Conservation (phyloP, 371 early-diverging fungal species). For the Syncephalastrum racemosum region DNA sequence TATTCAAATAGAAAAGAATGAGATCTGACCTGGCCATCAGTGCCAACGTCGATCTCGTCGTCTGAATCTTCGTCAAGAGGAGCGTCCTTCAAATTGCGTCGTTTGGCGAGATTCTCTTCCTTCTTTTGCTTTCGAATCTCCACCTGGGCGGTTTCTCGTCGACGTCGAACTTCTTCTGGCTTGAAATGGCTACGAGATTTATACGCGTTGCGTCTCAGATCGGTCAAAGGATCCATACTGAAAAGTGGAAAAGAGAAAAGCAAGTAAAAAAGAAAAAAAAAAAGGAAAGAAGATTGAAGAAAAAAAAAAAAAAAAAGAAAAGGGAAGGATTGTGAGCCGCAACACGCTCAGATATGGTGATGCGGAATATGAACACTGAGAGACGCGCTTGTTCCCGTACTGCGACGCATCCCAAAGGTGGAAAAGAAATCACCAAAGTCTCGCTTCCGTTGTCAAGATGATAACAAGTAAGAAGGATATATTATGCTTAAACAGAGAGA, state of each 20-base stretch:
- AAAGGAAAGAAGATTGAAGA: too few species aligned
- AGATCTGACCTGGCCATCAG: conserved; percentile 50
- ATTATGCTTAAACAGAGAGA: too few species aligned
- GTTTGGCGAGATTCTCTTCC: conserved; percentile 91
- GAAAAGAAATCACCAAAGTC: too few species aligned
- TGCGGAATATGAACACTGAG: too few species aligned
- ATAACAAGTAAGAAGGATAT: too few species aligned
- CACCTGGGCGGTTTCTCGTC: conserved; percentile 90
- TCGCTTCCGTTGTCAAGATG: too few species aligned
- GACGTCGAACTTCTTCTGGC: conserved; percentile 90
- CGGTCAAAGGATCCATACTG: conserved; percentile 54
- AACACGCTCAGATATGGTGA: too few species aligned
- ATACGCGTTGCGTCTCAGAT: conserved; percentile 71
- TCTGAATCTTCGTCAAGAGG: conserved; percentile 74
- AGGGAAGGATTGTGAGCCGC: too few species aligned
- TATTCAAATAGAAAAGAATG: too few species aligned
- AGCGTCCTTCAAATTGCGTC: conserved; percentile 75
- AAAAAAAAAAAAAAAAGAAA: not conserved
- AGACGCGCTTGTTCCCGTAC: too few species aligned
- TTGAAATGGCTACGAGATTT: conserved; percentile 87
- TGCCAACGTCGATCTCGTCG: conserved; percentile 66
- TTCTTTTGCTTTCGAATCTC: conserved; percentile 95
- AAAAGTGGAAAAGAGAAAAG: conserved; percentile 6
- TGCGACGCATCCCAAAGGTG: too few species aligned
- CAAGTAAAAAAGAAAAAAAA: not conserved